Evolutionary conservation across 2,329 filamentous ascomycete species (phyloP), one percentile per base, ranked within the genome.

Genomic region (Niveomyces coronatus): DNA sequence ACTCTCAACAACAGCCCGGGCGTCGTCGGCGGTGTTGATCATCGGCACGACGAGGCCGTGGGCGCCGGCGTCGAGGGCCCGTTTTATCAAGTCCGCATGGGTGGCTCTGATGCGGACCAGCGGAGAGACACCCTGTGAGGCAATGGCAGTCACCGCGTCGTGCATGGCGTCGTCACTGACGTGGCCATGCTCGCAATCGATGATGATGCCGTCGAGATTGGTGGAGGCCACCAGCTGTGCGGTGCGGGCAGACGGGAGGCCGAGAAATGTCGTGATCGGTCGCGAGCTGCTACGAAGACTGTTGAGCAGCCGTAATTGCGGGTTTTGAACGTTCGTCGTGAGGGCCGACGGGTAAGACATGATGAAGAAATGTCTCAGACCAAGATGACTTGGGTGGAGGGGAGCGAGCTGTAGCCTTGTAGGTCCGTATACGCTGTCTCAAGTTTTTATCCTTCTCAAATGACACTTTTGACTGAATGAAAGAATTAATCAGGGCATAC

Each of bases 181-280:
- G 45, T 57, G 58, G 11, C 64, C 64, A 45, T 67, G 64, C 43
- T 63, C 64, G 35, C 63, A 63, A 42, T 66, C 67, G 35, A 68
- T 56, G 34, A 68, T 64, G 31, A 71, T 60, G 37, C 63, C 65
- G 39, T 70, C 67, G 9, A 71, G 49, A 7, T 65, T 67, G 2
- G 67, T 68, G 31, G 63, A 50, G 8, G 67, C 60, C 9, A 71
- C 61, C 11, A 71, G 62, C 41, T 71, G 68, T 23, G 68, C 67
- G 42, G 56, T 52, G 28, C 68, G 62, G 1, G 68, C 54, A 1
- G 64, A 67, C 3, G 64, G 63, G 9, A 71, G 54, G 19, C 60
- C 66, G 49, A 70, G 53, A 47, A 71, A 71, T 4, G 67, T 70
- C 62, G 68, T 61, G n/a, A n/a, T n/a, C n/a, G n/a, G n/a, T n/a